These are phyloP conservation scores for Rhizopogon vinicolor DNA, from an alignment of 768 basidiomycete species.

Conservation along the genomic window DNA sequence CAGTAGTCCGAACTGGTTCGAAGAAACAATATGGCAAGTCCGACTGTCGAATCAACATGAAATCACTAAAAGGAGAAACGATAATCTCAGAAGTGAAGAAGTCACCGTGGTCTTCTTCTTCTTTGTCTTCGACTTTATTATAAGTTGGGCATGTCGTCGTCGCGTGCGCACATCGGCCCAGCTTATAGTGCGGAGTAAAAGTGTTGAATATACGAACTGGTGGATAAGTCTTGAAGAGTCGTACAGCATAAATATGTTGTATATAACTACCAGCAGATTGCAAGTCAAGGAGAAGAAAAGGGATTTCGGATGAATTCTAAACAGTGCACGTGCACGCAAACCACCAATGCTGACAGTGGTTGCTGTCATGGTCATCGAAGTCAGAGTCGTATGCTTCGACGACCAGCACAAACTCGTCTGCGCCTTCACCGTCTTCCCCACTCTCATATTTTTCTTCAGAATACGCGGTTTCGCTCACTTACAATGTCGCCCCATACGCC, in stretches of 20 bases:
- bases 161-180: no score
- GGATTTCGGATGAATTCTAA: no score
- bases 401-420: background rate
- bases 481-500: slow-evolving; percentile 19
- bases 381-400: background rate
- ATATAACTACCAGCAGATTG: no score
- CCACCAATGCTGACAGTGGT: no score
- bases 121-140: background rate
- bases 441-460: background rate
- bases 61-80: background rate
- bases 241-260: no score
- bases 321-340: no score
- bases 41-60: background rate
- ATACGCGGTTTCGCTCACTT: background rate
- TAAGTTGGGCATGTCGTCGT: background rate
- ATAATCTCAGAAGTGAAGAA: background rate
- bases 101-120: background rate
- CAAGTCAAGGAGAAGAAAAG: no score
- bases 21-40: background rate
- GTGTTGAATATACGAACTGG: no score
- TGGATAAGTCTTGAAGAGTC: no score
- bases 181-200: no score
- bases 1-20: background rate
- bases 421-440: background rate
- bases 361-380: no score